Conservation (phyloP, 345 rosid genomes). For the Dimocarpus longan region DNA sequence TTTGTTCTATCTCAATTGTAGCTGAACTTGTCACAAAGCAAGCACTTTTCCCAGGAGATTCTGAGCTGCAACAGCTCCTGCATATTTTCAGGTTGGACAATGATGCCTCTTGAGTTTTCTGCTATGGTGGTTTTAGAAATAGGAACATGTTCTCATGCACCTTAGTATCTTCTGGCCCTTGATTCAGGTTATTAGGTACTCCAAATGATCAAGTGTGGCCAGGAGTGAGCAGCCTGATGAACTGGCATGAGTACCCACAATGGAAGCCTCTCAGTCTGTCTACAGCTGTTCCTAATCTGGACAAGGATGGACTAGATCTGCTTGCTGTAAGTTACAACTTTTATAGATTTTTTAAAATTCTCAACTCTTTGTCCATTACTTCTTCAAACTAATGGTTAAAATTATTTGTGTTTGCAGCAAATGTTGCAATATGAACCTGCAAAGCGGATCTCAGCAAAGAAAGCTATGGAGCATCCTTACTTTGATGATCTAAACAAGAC, state of each 20-base stretch:
- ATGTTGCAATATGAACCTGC: slow-evolving; percentile 91
- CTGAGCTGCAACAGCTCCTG: slow-evolving; percentile 93
- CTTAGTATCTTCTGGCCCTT: neutral
- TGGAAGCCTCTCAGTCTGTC: slow-evolving; percentile 78
- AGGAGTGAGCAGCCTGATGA: slow-evolving; percentile 77
- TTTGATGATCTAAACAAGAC: slow-evolving; percentile 71
- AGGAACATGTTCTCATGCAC: neutral
- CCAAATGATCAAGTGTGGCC: slow-evolving; percentile 95
- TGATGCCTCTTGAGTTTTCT: neutral
- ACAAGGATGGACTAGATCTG: slow-evolving; percentile 71
- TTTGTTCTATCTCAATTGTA: slow-evolving; percentile 23
- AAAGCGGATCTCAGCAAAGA: slow-evolving; percentile 86
- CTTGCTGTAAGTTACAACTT: slow-evolving; percentile 53
- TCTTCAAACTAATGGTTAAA: neutral
- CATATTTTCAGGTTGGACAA: slow-evolving; percentile 76
- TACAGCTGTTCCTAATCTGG: slow-evolving; percentile 65
- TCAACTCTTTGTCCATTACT: neutral
- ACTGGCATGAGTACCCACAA: slow-evolving; percentile 99
- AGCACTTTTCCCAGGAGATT: slow-evolving; percentile 92
- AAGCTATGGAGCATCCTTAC: slow-evolving; percentile 96
- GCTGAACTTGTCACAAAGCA: slow-evolving; percentile 86
- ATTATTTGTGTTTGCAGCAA: slow-evolving; percentile 52
- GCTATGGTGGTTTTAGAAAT: neutral
- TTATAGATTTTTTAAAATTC: neutral
- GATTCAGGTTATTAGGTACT: slow-evolving; percentile 79